These are phyloP conservation scores for Naganishia vishniacii DNA, from an alignment of 768 basidiomycete species.

Conservation along the genomic window DNA sequence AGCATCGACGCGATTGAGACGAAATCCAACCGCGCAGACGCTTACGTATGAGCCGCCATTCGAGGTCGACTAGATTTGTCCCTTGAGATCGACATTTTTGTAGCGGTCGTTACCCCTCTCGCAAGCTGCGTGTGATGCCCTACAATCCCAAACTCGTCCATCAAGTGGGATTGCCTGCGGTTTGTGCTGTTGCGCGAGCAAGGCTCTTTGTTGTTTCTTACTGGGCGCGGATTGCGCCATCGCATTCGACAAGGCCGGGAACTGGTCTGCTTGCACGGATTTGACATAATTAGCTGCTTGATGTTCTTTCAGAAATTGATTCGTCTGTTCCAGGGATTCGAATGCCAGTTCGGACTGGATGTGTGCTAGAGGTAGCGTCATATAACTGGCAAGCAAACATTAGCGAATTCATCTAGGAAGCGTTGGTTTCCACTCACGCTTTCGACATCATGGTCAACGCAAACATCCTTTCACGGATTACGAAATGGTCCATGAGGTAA, in stretches of 20 bases:
- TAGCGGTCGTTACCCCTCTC: constrained; percentile 68
- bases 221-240: background rate
- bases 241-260: constrained; percentile 2
- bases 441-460: constrained; percentile 85
- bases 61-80: constrained; percentile 61
- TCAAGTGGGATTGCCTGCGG: constrained; percentile 29
- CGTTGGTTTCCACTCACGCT: constrained; percentile 59
- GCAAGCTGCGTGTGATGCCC: constrained; percentile 50
- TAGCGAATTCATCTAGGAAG: background rate
- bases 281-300: constrained; percentile 58
- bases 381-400: constrained; percentile 60
- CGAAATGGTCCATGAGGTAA: constrained; percentile 99
- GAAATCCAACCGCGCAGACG: background rate
- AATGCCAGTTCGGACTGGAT: constrained; percentile 78
- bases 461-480: constrained; percentile 78
- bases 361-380: constrained; percentile 67
- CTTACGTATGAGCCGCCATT: background rate
- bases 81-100: constrained; percentile 81
- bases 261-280: constrained; percentile 26
- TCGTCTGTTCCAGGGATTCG: constrained; percentile 60
- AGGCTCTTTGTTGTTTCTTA: constrained; percentile 11
- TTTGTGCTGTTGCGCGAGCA: constrained; percentile 3
- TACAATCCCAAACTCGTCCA: constrained; percentile 47
- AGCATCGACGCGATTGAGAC: background rate
- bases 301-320: constrained; percentile 67